Evolutionary conservation across 768 basidiomycete genomes (phyloP).

Genomic region (Amanita phalloides): DNA sequence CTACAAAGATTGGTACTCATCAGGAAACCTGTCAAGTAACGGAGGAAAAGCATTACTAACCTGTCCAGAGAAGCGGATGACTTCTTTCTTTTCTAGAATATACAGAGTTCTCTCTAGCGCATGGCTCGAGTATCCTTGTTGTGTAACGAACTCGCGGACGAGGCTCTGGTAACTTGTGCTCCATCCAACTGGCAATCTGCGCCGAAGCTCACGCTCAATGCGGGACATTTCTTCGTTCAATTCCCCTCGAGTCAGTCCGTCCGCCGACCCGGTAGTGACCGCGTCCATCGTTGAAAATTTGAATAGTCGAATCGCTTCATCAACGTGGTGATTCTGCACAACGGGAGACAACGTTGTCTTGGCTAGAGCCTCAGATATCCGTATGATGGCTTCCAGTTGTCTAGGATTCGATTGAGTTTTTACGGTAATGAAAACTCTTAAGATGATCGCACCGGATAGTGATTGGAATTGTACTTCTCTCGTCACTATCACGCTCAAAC

Average conservation of each 20-base stretch:
- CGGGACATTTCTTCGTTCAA: constrained; percentile 87
- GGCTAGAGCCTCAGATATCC: constrained; percentile 94
- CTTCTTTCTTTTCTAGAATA: constrained; percentile 90
- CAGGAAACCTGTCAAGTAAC: neutral
- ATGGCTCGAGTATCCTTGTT: constrained; percentile 84
- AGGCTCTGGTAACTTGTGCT: constrained; percentile 93
- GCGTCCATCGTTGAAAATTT: constrained; percentile 99
- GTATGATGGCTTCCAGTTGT: constrained; percentile 97
- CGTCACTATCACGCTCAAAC: constrained; percentile 94
- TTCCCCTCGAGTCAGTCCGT: constrained; percentile 85
- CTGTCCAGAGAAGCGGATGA: constrained; percentile 84
- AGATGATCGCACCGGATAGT: constrained; percentile 70
- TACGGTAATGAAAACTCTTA: neutral
- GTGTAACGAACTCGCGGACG: constrained; percentile 85
- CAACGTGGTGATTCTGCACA: constrained; percentile 89
- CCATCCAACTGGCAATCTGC: constrained; percentile 89
- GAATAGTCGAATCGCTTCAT: constrained; percentile 96
- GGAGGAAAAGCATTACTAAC: constrained; percentile 14
- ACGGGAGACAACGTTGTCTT: constrained; percentile 84
- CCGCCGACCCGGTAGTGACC: constrained; percentile 86
- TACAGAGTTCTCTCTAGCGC: constrained; percentile 87
- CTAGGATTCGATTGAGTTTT: constrained; percentile 17
- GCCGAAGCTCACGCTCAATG: constrained; percentile 80
- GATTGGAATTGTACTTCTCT: constrained; percentile 95
- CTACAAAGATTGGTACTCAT: constrained; percentile 13